phyloP scores from a whole-genome alignment of 73 alveolate genomes.

The Paramecium primaurelia region DNA sequence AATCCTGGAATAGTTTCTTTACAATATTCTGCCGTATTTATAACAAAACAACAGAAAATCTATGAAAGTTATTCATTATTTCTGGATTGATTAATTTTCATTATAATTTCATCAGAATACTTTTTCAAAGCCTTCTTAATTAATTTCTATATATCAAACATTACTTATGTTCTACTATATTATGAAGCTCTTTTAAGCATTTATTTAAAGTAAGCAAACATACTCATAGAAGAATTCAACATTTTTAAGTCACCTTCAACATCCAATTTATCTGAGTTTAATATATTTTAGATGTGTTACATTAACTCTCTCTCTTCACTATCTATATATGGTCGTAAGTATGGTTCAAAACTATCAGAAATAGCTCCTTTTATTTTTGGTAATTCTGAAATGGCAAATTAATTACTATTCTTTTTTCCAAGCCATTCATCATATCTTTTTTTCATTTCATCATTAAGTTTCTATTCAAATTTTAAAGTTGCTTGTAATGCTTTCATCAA shows the following conservation, averaged over 20 bases:
- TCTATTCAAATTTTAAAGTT: slow-evolving; percentile 12
- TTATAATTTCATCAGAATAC: not conserved
- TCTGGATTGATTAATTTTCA: not conserved
- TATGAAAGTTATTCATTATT: slow-evolving; percentile 25
- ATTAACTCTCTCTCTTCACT: slow-evolving; percentile 38
- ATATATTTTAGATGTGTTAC: not conserved
- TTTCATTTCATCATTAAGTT: slow-evolving; percentile 1
- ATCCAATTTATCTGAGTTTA: slow-evolving; percentile 13
- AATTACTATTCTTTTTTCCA: not conserved
- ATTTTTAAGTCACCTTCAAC: slow-evolving; percentile 35
- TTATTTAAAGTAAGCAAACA: not conserved
- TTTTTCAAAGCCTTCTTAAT: not conserved
- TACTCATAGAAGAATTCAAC: slow-evolving; percentile 30
- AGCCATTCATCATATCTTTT: slow-evolving; percentile 33
- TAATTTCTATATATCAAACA: slow-evolving; percentile 53
- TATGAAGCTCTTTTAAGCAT: slow-evolving; percentile 30
- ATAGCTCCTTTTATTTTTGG: slow-evolving; percentile 55
- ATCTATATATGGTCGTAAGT: slow-evolving; percentile 53
- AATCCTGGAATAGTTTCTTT: slow-evolving; percentile 53
- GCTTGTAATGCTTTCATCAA: slow-evolving; percentile 32
- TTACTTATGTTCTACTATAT: slow-evolving; percentile 48
- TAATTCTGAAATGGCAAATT: slow-evolving; percentile 19
- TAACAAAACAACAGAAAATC: not conserved
- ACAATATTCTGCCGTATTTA: slow-evolving; percentile 57
- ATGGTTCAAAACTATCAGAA: slow-evolving; percentile 55